Evolutionary conservation across 768 basidiomycete genomes (phyloP).

Genomic region (Coprinopsis cinerea): DNA sequence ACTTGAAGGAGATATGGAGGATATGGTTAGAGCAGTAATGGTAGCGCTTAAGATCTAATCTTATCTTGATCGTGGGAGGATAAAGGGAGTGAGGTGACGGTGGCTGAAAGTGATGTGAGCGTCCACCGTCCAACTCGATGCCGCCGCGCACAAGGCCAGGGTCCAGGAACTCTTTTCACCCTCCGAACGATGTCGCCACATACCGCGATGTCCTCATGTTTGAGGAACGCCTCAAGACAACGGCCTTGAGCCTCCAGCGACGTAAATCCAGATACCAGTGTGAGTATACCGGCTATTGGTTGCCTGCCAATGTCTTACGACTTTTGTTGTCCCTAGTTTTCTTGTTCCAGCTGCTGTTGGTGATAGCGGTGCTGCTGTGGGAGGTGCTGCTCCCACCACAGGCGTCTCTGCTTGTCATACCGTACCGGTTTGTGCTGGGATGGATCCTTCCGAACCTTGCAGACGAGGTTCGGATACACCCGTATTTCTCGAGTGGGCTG

Average conservation of each 20-base stretch:
- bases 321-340: slow-evolving; percentile 50
- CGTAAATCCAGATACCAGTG: slow-evolving; percentile 81
- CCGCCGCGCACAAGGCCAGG: slow-evolving; percentile 5
- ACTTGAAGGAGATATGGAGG: background rate
- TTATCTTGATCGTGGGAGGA: too few relatives aligned
- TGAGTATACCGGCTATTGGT: slow-evolving; percentile 26
- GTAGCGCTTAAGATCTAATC: too few relatives aligned
- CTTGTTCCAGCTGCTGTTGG: slow-evolving; percentile 58
- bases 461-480: slow-evolving; percentile 48
- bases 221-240: slow-evolving; percentile 95
- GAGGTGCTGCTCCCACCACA: slow-evolving; percentile 66
- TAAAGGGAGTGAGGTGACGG: too few relatives aligned
- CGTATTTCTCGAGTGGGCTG: slow-evolving; percentile 73
- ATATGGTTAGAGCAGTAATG: background rate
- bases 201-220: slow-evolving; percentile 87
- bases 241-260: slow-evolving; percentile 72
- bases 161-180: slow-evolving; percentile 5
- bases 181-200: slow-evolving; percentile 54
- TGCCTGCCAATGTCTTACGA: slow-evolving; percentile 16
- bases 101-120: too few relatives aligned
- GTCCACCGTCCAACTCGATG: slow-evolving; percentile 6
- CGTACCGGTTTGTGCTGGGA: slow-evolving; percentile 48
- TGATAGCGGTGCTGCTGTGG: slow-evolving; percentile 65
- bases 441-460: slow-evolving; percentile 44
- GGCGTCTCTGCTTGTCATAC: slow-evolving; percentile 59